phyloP scores from a whole-genome alignment of 768 basidiomycete genomes.

The Terana coerulea region DNA sequence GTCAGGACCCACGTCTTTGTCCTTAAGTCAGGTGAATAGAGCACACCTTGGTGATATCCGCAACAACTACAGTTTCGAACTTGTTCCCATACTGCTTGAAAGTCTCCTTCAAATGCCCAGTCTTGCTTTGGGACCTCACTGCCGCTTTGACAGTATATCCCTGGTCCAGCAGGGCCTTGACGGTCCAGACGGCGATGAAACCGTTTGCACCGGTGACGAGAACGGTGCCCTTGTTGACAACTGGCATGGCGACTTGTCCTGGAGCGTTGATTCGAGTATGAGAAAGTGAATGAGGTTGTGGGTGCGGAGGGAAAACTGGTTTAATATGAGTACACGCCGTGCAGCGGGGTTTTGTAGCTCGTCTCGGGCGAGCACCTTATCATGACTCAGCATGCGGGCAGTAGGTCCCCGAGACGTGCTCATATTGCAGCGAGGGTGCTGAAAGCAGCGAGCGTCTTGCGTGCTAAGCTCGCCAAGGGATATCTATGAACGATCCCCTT shows the following conservation, averaged over 20 bases:
- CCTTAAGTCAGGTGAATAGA: neutral
- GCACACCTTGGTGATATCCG: constrained; percentile 58
- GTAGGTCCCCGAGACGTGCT: too few relatives aligned
- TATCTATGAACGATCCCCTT: too few relatives aligned
- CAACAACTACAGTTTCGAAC: constrained; percentile 63
- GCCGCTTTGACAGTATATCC: constrained; percentile 66
- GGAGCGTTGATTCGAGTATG: too few relatives aligned
- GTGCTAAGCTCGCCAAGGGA: too few relatives aligned
- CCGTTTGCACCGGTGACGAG: constrained; percentile 61
- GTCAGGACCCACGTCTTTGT: neutral
- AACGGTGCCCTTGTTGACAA: constrained; percentile 34
- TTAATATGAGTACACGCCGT: too few relatives aligned
- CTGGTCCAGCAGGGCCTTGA: constrained; percentile 48
- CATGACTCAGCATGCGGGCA: too few relatives aligned
- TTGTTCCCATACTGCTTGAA: constrained; percentile 53
- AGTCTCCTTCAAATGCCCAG: constrained; percentile 46
- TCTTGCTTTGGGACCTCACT: constrained; percentile 61
- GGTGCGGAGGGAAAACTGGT: too few relatives aligned
- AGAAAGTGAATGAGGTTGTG: too few relatives aligned
- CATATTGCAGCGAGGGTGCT: too few relatives aligned
- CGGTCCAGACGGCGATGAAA: constrained; percentile 60
- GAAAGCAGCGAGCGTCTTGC: too few relatives aligned
- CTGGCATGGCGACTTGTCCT: constrained; percentile 30
- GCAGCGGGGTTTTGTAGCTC: too few relatives aligned
- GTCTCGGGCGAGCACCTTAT: too few relatives aligned